A percentile compares a stretch with the other conserved stretches of the same genome.
phyloP scores from a whole-genome alignment of 139 green algal genomes.

The Chlamydomonas asymmetrica region DNA sequence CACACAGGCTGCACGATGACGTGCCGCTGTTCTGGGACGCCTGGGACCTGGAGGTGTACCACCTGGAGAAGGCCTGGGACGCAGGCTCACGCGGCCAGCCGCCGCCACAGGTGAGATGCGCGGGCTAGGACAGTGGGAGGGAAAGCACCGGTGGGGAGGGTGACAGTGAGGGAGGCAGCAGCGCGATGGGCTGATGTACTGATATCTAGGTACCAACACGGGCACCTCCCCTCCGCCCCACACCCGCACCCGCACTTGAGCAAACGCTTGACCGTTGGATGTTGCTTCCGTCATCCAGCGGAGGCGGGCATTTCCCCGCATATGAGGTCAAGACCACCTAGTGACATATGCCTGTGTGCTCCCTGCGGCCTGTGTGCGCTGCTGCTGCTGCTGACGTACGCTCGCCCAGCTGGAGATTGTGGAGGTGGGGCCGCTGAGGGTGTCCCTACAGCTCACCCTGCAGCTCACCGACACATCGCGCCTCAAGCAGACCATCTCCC shows the following conservation, averaged over 20 bases:
- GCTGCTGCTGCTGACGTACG: too few relatives aligned
- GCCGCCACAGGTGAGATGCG: conserved; percentile 5
- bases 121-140: background rate
- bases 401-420: conserved; percentile 27
- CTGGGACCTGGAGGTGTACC: conserved; percentile 44
- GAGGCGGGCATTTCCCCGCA: too few relatives aligned
- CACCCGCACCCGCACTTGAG: too few relatives aligned
- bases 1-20: conserved; percentile 32
- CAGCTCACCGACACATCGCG: background rate
- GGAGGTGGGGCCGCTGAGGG: conserved; percentile 28
- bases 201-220: too few relatives aligned
- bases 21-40: conserved; percentile 43
- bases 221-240: too few relatives aligned
- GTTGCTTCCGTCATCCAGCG: too few relatives aligned
- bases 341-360: background rate
- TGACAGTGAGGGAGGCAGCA: background rate
- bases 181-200: too few relatives aligned
- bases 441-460: conserved; percentile 9
- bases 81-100: conserved; percentile 1
- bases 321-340: too few relatives aligned
- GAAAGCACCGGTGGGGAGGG: background rate
- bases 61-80: conserved; percentile 38
- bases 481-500: conserved; percentile 29
- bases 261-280: too few relatives aligned
- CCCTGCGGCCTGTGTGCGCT: background rate